Conservation (phyloP, 129 eudicot genomes). For the Scalesia atractyloides region DNA sequence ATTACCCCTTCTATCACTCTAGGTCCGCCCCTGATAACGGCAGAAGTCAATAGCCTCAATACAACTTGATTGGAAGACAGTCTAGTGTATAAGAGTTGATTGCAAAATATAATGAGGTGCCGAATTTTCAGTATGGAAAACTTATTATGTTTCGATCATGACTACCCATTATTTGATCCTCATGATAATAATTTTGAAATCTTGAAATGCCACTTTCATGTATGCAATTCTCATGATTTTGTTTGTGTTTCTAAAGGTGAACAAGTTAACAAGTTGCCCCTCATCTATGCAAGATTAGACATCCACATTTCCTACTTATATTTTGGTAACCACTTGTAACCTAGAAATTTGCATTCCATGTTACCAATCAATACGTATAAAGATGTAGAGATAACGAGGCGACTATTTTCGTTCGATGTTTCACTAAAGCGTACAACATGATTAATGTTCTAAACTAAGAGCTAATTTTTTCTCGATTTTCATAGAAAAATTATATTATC, state of each 20-base stretch:
- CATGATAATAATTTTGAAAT: constrained; percentile 40
- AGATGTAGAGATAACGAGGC: background rate
- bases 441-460: background rate
- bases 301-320: background rate
- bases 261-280: constrained; percentile 13
- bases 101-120: constrained; percentile 26
- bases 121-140: constrained; percentile 18
- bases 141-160: constrained; percentile 40
- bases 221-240: constrained; percentile 32
- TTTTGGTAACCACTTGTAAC: background rate
- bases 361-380: background rate
- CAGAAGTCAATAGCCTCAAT: background rate
- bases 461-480: background rate
- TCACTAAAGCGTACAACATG: background rate
- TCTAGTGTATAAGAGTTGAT: constrained; percentile 23
- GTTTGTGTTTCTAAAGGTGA: constrained; percentile 20
- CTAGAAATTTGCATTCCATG: background rate
- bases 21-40: too few species aligned
- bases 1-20: too few species aligned
- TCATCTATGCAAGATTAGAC: constrained; percentile 1
- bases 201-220: constrained; percentile 37
- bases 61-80: background rate
- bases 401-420: background rate
- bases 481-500: background rate
- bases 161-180: constrained; percentile 42